Percentiles rank a stretch among this genome's conserved stretches.
Evolutionary conservation across 1,139 yeast genomes (phyloP).

Genomic region (Suzukiozyma palmioleophila): DNA sequence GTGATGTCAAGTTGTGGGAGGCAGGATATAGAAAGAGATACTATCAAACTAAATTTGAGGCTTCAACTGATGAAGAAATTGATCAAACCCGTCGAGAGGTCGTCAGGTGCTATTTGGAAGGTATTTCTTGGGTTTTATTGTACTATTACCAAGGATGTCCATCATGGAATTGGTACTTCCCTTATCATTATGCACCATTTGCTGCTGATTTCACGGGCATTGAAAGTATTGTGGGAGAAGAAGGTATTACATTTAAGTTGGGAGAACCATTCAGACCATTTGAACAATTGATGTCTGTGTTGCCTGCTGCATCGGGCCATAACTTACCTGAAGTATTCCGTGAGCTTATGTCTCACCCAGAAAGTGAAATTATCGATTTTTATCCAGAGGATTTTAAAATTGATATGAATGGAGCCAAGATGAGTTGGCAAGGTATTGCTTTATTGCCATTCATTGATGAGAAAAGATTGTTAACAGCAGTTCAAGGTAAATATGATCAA

Average conservation of each 20-base stretch:
- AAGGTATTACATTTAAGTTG: constrained; percentile 56
- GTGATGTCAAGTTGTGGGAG: constrained; percentile 71
- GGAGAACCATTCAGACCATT: constrained; percentile 89
- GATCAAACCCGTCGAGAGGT: constrained; percentile 54
- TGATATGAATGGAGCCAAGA: constrained; percentile 93
- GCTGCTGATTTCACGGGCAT: constrained; percentile 78
- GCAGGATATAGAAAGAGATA: constrained; percentile 85
- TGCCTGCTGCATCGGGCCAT: constrained; percentile 96
- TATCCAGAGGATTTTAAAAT: constrained; percentile 86
- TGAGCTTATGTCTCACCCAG: constrained; percentile 73
- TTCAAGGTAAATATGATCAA: constrained; percentile 57
- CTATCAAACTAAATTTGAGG: constrained; percentile 70
- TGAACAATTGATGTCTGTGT: constrained; percentile 95
- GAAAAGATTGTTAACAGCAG: constrained; percentile 60
- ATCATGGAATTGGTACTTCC: constrained; percentile 98
- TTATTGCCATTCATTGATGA: constrained; percentile 89
- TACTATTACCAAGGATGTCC: constrained; percentile 98
- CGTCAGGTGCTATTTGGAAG: constrained; percentile 79
- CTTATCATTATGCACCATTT: constrained; percentile 97
- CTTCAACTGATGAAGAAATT: constrained; percentile 51
- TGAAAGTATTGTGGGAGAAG: constrained; percentile 37
- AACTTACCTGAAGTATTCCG: constrained; percentile 81
- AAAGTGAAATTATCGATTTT: constrained; percentile 84
- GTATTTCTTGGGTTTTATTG: constrained; percentile 89
- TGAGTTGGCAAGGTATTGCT: constrained; percentile 95